These are phyloP conservation scores for Pseudocohnilembus persalinus DNA, from an alignment of 169 alveolate species.

Conservation along the genomic window DNA sequence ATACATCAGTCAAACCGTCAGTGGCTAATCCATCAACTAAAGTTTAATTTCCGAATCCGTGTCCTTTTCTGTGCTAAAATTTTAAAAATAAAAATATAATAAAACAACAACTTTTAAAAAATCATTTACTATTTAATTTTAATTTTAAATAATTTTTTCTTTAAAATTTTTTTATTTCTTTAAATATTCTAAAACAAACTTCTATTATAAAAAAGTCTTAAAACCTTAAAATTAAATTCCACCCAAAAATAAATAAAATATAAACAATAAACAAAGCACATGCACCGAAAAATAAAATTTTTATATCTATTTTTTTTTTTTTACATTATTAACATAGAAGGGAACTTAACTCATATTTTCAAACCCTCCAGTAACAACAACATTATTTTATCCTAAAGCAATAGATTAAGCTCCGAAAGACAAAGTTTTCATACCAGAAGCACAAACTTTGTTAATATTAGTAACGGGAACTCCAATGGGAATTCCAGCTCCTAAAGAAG, in stretches of 20 bases:
- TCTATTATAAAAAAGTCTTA: too few relatives aligned
- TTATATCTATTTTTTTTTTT: constrained; percentile 7
- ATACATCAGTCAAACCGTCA: constrained; percentile 85
- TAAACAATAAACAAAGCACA: too few relatives aligned
- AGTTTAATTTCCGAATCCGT: constrained; percentile 64
- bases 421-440: constrained; percentile 82
- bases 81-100: constrained; percentile 26
- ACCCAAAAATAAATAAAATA: too few relatives aligned
- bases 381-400: constrained; percentile 60
- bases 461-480: constrained; percentile 58
- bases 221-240: too few relatives aligned
- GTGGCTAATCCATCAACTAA: constrained; percentile 67
- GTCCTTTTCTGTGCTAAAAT: constrained; percentile 38
- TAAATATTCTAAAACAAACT: too few relatives aligned
- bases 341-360: constrained; percentile 82
- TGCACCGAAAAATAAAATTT: too few relatives aligned
- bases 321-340: constrained; percentile 62
- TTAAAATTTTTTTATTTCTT: too few relatives aligned
- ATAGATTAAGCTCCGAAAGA: constrained; percentile 72
- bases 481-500: constrained; percentile 62
- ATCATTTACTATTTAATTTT: too few relatives aligned
- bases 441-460: constrained; percentile 78
- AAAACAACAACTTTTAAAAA: too few relatives aligned
- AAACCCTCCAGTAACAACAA: constrained; percentile 80
- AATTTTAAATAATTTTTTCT: too few relatives aligned